phyloP scores from a whole-genome alignment of 805 yeast genomes.

The Debaryomyces castellii region DNA sequence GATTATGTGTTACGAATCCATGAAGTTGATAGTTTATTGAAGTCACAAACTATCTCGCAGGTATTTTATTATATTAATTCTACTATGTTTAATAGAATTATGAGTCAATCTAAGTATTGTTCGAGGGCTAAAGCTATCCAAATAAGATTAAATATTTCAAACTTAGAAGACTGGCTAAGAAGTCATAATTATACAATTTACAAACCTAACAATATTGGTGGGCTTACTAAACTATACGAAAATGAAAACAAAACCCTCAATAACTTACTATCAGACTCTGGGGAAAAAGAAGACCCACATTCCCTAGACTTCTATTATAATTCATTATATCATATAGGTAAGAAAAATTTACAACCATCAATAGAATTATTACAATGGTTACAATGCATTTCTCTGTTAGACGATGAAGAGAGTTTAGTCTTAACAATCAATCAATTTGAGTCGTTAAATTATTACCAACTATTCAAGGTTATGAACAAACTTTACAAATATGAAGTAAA shows the following conservation, averaged over 20 bases:
- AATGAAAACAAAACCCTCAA: conserved; percentile 11
- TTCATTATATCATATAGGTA: conserved; percentile 63
- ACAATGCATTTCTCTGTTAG: conserved; percentile 76
- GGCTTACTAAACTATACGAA: conserved; percentile 19
- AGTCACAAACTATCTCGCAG: conserved; percentile 73
- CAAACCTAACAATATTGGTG: conserved; percentile 32
- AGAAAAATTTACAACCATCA: conserved; percentile 65
- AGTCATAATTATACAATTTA: conserved; percentile 53
- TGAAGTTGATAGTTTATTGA: conserved; percentile 74
- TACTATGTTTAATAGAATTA: conserved; percentile 68
- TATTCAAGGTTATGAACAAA: conserved; percentile 62
- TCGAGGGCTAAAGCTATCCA: conserved; percentile 88
- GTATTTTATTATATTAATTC: conserved; percentile 78
- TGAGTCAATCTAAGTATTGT: conserved; percentile 65
- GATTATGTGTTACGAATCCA: conserved; percentile 81
- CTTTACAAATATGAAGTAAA: conserved; percentile 82
- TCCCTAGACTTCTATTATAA: conserved; percentile 62
- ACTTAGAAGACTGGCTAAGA: conserved; percentile 92
- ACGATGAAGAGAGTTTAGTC: conserved; percentile 61
- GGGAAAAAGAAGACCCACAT: conserved; percentile 34
- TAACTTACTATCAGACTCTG: conserved; percentile 23
- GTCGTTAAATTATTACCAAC: conserved; percentile 63
- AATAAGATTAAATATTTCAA: conserved; percentile 79
- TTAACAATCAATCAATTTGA: conserved; percentile 54
- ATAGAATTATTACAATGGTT: conserved; percentile 86